Base-by-base conservation (phyloP, 371 early-diverging fungal genomes). In the Saksenaea oblongispora region DNA sequence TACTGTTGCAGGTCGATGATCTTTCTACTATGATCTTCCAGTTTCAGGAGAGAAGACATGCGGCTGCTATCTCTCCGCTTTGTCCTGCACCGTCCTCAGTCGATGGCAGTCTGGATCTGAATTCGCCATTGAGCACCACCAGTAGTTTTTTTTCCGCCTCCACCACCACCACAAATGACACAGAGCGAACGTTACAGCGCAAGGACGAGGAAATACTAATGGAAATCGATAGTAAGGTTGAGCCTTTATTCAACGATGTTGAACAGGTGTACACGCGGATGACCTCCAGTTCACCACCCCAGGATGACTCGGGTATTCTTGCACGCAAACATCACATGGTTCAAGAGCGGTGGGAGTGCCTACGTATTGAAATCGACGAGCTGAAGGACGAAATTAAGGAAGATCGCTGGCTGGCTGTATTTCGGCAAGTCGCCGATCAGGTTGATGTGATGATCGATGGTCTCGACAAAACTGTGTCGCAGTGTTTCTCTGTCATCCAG, bases 391-490 rank as follows among this genome's bases (percentile, higher is more conserved):
- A 84, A 22, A 65, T 84, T 3, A 85, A 86, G 55, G 86, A 87
- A 59, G 86, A 85, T 54, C 79, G 76, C 28, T 87, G 87, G 86
- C 62, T 86, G 14, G 71, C 74, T 9, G 83, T 84, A 10, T 87
- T 87, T 65, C 75, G 75, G 31, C 84, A 84, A 42, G 84, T 84
- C 2, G 78, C 85, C 5, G 81, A 80, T 51, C 85, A 87, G 59
- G 85, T 83, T 54, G 83, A 82, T 61, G 78, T 70, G 5, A 85
- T 87, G 85, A 84, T 86, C 75, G 83, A 86, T 58, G 79, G 80
- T 3, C 73, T 85, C 35, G 86, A 87, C 59, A 80, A 84, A 31
- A 83, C 85, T 1, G 75, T 84, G 7, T 58, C 62, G 11, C 86
- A 87, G 51, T 87, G 85, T 61, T 77, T 82, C 53, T 71, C 78